phyloP scores from a whole-genome alignment of 164 flowering plant genomes.

The Aristolochia contorta region DNA sequence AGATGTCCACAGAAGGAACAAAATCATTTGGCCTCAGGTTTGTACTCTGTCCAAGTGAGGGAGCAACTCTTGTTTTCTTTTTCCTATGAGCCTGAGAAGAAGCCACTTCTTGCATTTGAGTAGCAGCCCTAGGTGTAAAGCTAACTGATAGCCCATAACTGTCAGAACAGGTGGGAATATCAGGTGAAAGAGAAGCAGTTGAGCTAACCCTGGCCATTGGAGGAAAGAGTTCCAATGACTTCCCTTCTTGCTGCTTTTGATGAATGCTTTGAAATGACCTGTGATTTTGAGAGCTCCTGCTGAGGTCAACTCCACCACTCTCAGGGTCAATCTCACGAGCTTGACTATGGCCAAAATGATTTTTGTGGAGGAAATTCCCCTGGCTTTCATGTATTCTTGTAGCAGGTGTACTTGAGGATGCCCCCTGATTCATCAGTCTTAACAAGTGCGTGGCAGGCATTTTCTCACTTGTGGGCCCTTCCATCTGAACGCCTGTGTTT shows the following conservation, averaged over 20 bases:
- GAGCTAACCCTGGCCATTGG: conserved; percentile 13
- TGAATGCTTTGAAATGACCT: conserved; percentile 16
- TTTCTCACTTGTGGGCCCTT: conserved; percentile 45
- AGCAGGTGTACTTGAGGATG: conserved; percentile 19
- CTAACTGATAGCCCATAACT: conserved; percentile 12
- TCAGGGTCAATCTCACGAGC: conserved; percentile 16
- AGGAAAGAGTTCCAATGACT: conserved; percentile 15
- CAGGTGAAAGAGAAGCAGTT: conserved; percentile 17
- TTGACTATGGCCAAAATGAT: conserved; percentile 17
- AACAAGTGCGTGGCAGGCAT: conserved; percentile 67
- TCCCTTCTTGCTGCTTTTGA: conserved; percentile 10
- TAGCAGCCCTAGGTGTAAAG: conserved; percentile 5
- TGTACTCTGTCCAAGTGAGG: conserved; percentile 10
- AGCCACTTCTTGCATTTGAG: background rate
- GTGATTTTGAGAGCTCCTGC: conserved; percentile 8
- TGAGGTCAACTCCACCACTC: conserved; percentile 12
- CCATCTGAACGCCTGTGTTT: conserved; percentile 20
- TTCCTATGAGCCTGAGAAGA: conserved; percentile 11
- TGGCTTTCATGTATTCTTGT: conserved; percentile 7
- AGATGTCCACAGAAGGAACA: background rate
- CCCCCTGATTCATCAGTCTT: conserved; percentile 50
- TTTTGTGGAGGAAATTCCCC: conserved; percentile 2
- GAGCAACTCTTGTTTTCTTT: conserved; percentile 18
- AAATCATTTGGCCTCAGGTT: conserved; percentile 17
- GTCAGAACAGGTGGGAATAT: conserved; percentile 2